Evolutionary conservation across 2,329 filamentous ascomycete genomes (phyloP).

Genomic region (Neonectria magnoliae): DNA sequence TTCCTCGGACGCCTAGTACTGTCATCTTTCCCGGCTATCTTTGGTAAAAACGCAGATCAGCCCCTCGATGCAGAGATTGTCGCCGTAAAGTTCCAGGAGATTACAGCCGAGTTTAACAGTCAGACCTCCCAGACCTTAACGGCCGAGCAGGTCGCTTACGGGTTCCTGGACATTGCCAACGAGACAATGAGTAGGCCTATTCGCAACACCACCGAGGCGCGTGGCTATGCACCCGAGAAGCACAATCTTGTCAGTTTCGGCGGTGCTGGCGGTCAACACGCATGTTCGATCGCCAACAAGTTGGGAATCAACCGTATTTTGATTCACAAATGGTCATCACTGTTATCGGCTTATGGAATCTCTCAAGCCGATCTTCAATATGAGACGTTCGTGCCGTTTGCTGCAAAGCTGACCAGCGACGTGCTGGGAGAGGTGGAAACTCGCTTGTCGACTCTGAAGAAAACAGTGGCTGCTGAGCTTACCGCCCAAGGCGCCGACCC

Average conservation of each 20-base stretch:
- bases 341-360: conserved; percentile 57
- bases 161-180: conserved; percentile 80
- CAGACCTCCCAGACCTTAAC: conserved; percentile 46
- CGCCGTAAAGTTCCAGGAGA: conserved; percentile 49
- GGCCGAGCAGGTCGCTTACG: conserved; percentile 64
- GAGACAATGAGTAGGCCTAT: conserved; percentile 82
- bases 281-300: conserved; percentile 52
- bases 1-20: conserved; percentile 67
- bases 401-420: conserved; percentile 30
- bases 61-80: conserved; percentile 53
- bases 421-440: conserved; percentile 27
- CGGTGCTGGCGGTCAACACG: conserved; percentile 76
- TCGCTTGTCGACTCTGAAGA: conserved; percentile 41
- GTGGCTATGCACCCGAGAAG: conserved; percentile 44
- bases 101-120: conserved; percentile 53
- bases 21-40: conserved; percentile 76
- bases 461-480: conserved; percentile 50
- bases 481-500: conserved; percentile 52
- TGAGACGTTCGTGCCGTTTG: conserved; percentile 49
- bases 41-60: conserved; percentile 73
- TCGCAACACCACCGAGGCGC: conserved; percentile 74
- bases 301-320: conserved; percentile 53
- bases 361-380: conserved; percentile 52
- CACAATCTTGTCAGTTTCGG: conserved; percentile 62
- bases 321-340: conserved; percentile 54